Conservation (phyloP, 805 yeast genomes). For the Yarrowia deformans region DNA sequence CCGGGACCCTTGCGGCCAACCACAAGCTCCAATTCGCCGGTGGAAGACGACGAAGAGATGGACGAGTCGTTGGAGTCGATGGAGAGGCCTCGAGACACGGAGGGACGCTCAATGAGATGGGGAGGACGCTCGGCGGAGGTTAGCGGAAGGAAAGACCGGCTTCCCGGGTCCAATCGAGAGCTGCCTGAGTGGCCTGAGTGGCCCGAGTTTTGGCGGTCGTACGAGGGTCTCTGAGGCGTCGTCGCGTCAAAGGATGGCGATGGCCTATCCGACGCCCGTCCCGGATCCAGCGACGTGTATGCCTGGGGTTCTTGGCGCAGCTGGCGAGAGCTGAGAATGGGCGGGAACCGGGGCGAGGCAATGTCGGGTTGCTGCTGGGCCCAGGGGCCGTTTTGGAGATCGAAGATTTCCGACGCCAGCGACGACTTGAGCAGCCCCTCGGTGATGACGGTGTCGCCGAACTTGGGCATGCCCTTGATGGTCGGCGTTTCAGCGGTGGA, state of each 20-base stretch:
- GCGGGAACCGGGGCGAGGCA: constrained; percentile 27
- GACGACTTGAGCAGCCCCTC: constrained; percentile 31
- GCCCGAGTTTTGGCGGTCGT: constrained; percentile 8
- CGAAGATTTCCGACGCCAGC: constrained; percentile 34
- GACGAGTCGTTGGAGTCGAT: constrained; percentile 39
- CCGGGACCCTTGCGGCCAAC: constrained; percentile 25
- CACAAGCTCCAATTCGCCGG: constrained; percentile 32
- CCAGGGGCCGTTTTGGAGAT: constrained; percentile 37
- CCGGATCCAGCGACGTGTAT: constrained; percentile 26
- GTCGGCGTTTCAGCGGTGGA: background rate
- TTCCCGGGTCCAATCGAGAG: background rate
- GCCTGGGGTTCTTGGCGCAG: constrained; percentile 27
- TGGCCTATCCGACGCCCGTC: background rate
- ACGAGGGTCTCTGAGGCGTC: background rate
- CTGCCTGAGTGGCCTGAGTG: no score
- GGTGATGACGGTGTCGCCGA: constrained; percentile 30
- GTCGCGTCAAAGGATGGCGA: background rate
- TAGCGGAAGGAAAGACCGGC: constrained; percentile 9
- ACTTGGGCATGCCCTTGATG: constrained; percentile 18
- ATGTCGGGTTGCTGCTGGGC: constrained; percentile 20
- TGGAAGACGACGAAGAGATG: constrained; percentile 33
- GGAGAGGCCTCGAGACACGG: constrained; percentile 26
- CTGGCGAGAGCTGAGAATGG: constrained; percentile 3
- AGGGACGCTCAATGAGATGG: constrained; percentile 20
- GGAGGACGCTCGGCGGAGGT: constrained; percentile 23